A percentile compares a stretch with the other conserved stretches of the same genome.
Evolutionary conservation across 495 filamentous ascomycete genomes (phyloP).

Genomic region (Lineolata rhizophorae): DNA sequence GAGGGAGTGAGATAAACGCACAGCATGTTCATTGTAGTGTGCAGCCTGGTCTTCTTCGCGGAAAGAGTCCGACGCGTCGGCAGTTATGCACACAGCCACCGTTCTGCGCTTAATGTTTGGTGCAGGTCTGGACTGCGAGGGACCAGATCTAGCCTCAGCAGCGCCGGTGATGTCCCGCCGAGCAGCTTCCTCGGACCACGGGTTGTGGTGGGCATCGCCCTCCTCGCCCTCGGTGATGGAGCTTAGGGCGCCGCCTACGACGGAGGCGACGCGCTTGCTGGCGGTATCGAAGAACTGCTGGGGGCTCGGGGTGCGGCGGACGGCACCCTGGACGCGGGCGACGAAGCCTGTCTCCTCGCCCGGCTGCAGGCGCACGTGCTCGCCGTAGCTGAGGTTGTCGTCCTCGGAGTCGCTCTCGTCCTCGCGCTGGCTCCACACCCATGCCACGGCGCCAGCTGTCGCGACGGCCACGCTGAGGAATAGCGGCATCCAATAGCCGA

Average conservation of each 20-base stretch:
- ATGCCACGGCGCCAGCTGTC: conserved; percentile 62
- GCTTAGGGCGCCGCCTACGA: conserved; percentile 53
- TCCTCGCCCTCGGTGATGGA: conserved; percentile 62
- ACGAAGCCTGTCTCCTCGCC: conserved; percentile 3
- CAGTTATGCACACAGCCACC: conserved; percentile 68
- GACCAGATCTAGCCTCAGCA: too few species aligned
- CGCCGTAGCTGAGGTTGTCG: conserved; percentile 13
- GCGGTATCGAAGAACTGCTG: conserved; percentile 71
- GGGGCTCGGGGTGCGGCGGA: conserved; percentile 71
- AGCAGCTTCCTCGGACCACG: conserved; percentile 65
- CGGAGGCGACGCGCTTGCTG: conserved; percentile 47
- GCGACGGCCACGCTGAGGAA: background rate
- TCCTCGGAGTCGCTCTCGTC: conserved; percentile 21
- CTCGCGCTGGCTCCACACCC: conserved; percentile 77
- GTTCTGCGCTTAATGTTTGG: conserved; percentile 41
- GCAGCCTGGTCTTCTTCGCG: conserved; percentile 29
- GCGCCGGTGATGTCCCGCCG: conserved; percentile 19
- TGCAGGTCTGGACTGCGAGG: too few species aligned
- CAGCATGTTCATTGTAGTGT: conserved; percentile 52
- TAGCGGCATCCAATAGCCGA: conserved; percentile 39
- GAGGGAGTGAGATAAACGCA: conserved; percentile 22
- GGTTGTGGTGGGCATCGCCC: conserved; percentile 53
- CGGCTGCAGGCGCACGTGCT: conserved; percentile 6
- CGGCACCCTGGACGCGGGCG: conserved; percentile 51
- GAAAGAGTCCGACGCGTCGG: conserved; percentile 25